Base-by-base conservation (phyloP, 352 stramenopile genomes). In the Phytophthora pinifolia region DNA sequence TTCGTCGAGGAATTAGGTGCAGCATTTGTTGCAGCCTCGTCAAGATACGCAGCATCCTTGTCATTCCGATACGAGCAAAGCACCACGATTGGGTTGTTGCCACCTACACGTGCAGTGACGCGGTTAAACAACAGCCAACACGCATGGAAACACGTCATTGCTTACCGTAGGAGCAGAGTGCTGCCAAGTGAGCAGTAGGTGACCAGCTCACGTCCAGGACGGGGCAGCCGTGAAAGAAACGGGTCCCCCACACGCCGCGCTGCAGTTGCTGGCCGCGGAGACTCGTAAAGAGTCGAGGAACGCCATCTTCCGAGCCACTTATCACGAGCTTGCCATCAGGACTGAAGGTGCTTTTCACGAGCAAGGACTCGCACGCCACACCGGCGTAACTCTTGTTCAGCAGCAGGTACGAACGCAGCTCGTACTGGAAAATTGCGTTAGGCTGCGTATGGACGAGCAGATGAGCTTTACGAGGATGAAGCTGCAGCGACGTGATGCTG, bases 381-480 rank as follows among this genome's bases (percentile, higher is more conserved):
- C 80, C 76, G 2, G 61, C 39, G 52, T 89, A 89, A 47, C 62
- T 82, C 42, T 86, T 90, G 67, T 89, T 84, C 8, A 91, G 62
- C 25, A 89, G 50, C 41, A 91, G 41, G 47, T 84, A 93, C 6
- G 80, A 89, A 3, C 80, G 79, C 36, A 89, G 44, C 30, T 93
- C 80, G 50, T 86, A 90, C 49, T 91, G 79, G 9, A 89, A 68
- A 29, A 93, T 57, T 7, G 58, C 53, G 31, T 80, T 84, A 3
- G 74, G 76, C 31, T 88, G 80, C 2, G 79, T 76, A 27, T 88
- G 69, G 9, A 84, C 80, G 20, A 92, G 62, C 46, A 91, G 52
- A 30, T 89, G 80, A 17, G 71, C 60, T 44, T 88, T 88, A 13
- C 79, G 67, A 37, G 80, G 80, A 46, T 91, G 80, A 12, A 89